Evolutionary conservation across 2,329 filamentous ascomycete species (phyloP).

Genomic region (Penicillium freii): DNA sequence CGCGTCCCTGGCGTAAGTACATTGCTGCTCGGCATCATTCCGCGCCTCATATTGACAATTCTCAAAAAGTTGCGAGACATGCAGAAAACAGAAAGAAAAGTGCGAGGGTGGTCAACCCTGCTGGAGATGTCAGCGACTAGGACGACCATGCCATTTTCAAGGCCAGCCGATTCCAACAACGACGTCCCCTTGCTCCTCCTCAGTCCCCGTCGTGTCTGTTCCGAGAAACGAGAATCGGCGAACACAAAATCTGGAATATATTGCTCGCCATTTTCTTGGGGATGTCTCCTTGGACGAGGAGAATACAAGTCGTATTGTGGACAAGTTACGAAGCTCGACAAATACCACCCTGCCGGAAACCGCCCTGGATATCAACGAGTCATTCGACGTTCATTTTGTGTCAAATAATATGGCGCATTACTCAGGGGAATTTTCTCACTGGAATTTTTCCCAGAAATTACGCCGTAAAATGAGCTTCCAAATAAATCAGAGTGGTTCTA

Average conservation of each 20-base stretch:
- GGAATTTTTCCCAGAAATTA: conserved; percentile 44
- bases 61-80: conserved; percentile 50
- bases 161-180: conserved; percentile 31
- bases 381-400: conserved; percentile 14
- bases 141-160: conserved; percentile 50
- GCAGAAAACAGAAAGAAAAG: conserved; percentile 55
- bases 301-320: conserved; percentile 10
- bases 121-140: conserved; percentile 51
- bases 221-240: not conserved
- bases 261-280: conserved; percentile 17
- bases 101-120: conserved; percentile 56
- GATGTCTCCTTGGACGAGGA: conserved; percentile 15
- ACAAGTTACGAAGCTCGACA: conserved; percentile 2
- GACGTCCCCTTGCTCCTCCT: conserved; percentile 7
- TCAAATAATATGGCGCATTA: conserved; percentile 25
- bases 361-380: conserved; percentile 13
- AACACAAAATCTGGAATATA: conserved; percentile 11
- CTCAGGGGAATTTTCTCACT: conserved; percentile 45
- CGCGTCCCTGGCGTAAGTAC: conserved; percentile 16
- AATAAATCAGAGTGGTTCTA: conserved; percentile 29
- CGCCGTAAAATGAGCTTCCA: conserved; percentile 39
- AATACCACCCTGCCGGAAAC: conserved; percentile 2
- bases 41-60: not conserved
- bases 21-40: not conserved
- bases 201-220: not conserved